A percentile compares a stretch with the other conserved stretches of the same genome.
phyloP scores from a whole-genome alignment of 495 filamentous ascomycete species.

The Massariosphaeria phaeospora region DNA sequence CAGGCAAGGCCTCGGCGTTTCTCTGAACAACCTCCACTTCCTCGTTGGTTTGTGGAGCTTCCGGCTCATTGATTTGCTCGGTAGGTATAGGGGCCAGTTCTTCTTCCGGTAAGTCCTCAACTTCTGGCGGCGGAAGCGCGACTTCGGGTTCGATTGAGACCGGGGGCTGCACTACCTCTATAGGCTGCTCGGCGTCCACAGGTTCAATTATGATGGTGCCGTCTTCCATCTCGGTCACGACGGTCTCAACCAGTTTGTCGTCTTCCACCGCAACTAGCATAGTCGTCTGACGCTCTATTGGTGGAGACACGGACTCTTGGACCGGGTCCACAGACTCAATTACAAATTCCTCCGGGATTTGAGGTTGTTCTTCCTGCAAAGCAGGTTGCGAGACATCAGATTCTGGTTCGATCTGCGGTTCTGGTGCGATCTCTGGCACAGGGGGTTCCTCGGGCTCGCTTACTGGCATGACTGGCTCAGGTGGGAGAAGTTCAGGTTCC shows the following conservation, averaged over 20 bases:
- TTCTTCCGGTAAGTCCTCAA: neutral
- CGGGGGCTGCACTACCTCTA: too few species aligned
- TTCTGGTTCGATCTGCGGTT: neutral
- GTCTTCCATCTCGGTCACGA: neutral
- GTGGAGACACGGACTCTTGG: neutral
- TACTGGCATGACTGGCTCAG: neutral
- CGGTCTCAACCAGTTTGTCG: neutral
- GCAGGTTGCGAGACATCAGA: neutral
- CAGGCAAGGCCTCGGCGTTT: neutral
- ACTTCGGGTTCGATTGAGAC: neutral
- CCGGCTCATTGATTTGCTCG: neutral
- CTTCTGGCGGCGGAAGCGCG: neutral
- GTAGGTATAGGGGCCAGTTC: too few species aligned
- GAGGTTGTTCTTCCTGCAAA: neutral
- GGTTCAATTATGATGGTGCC: neutral
- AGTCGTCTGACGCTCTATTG: neutral
- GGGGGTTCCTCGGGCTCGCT: neutral
- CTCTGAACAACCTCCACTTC: neutral
- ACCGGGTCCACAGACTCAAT: neutral
- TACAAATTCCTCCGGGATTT: neutral
- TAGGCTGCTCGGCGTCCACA: neutral
- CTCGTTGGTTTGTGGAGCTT: neutral
- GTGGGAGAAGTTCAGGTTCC: too few species aligned
- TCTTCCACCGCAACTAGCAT: conserved; percentile 9
- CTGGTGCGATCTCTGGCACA: neutral